Base-by-base conservation (phyloP, 1,139 yeast species). In the Protomyces arabidopsidicola region DNA sequence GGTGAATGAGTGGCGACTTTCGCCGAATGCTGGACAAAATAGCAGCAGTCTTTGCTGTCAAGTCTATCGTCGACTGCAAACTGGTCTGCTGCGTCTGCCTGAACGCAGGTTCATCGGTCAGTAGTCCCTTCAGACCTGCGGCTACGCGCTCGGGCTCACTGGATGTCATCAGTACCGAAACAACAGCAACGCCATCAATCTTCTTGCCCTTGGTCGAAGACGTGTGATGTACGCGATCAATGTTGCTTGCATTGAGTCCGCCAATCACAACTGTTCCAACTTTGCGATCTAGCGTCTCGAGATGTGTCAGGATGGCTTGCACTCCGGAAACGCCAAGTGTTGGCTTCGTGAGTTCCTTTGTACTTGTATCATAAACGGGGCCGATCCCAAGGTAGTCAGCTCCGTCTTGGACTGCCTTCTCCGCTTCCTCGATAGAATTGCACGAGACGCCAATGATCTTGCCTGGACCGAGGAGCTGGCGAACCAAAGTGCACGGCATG, bases 371-470 rank as follows among this genome's bases (percentile, higher is more conserved):
- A 73, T 82, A 91, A 2, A 88, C 83, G 1, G 95, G 86, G 1
- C 98, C 98, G 68, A 90, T 81, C 0, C 97, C 98, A 63, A 90
- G 83, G 72, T 90, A 90, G 72, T 90, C 96, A 6, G 88, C 86
- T 54, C 81, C 77, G 70, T 82, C 80, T 14, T 76, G 70, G 52
- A 86, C 79, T 0, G 87, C 90, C 39, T 74, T 75, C 51, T 78
- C 75, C 0, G 86, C 83, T 71, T 90, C 95, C 2, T 78, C 77
- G 0, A 78, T 78, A 52, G 78, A 78, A 5, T 86, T 83, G 52
- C 89, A 88, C 51, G 93, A 85, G 62, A 91, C 85, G 1, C 98
- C 98, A 54, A 91, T 73, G 66, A 91, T 86, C 75, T 86, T 89
- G 65, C 82, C 78, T 0, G 85, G 82, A 0, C 97, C 97, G 27